These are phyloP conservation scores for Populus tomentosa DNA, from an alignment of 441 rosid species.

Conservation along the genomic window DNA sequence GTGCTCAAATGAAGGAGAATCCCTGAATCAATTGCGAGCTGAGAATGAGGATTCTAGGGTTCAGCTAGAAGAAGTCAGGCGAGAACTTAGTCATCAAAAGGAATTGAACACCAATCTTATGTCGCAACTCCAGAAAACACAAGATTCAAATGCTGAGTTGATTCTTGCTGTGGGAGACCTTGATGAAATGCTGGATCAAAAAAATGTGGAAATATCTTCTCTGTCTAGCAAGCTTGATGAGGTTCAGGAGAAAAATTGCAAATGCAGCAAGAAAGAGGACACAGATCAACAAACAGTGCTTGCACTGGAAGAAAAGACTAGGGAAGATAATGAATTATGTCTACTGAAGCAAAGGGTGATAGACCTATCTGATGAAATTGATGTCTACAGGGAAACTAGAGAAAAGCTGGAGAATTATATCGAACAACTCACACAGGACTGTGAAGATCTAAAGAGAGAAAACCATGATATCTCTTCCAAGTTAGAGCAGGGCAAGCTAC, in stretches of 20 bases:
- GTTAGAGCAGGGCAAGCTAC: constrained; percentile 62
- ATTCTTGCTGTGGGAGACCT: constrained; percentile 75
- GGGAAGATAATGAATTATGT: constrained; percentile 47
- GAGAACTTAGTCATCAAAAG: constrained; percentile 67
- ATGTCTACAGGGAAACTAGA: constrained; percentile 61
- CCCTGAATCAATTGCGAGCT: constrained; percentile 36
- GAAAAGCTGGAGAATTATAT: constrained; percentile 69
- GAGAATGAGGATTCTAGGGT: constrained; percentile 44
- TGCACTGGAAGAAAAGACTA: constrained; percentile 48
- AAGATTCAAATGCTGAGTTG: constrained; percentile 73
- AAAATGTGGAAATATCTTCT: constrained; percentile 44
- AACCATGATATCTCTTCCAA: constrained; percentile 49
- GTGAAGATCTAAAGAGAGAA: constrained; percentile 69
- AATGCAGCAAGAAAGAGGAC: constrained; percentile 16
- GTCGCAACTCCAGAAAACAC: constrained; percentile 68
- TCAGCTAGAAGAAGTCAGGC: constrained; percentile 58
- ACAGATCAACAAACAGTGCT: constrained; percentile 16
- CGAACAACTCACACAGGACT: constrained; percentile 73
- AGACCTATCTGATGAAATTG: constrained; percentile 63
- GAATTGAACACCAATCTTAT: constrained; percentile 56
- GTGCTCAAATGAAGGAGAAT: constrained; percentile 29
- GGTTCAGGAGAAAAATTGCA: constrained; percentile 54
- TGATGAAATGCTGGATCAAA: constrained; percentile 66
- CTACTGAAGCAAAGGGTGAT: constrained; percentile 54
- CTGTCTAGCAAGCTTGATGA: constrained; percentile 42